These are phyloP conservation scores for Fusarium guadeloupense DNA, from an alignment of 2,329 filamentous ascomycete species.

Conservation along the genomic window DNA sequence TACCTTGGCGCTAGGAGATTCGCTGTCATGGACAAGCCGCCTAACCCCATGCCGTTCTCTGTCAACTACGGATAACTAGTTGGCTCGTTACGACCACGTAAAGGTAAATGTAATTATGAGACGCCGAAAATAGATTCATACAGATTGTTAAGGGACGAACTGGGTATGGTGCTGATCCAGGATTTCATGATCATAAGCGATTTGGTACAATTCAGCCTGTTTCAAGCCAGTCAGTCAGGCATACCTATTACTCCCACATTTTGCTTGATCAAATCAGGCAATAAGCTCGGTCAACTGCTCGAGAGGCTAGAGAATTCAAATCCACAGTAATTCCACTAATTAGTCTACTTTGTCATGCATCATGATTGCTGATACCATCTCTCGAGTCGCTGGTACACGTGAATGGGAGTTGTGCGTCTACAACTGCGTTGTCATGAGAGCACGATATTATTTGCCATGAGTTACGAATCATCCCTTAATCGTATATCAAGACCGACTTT, in stretches of 20 bases:
- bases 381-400: background rate
- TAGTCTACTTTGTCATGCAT: background rate
- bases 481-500: background rate
- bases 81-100: background rate
- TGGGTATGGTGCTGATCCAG: background rate
- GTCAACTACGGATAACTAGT: background rate
- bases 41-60: conserved; percentile 1
- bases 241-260: too few species aligned
- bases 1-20: conserved; percentile 15
- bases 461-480: background rate
- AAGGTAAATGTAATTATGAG: background rate
- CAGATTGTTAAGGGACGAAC: background rate
- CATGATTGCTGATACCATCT: background rate
- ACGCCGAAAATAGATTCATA: conserved; percentile 8
- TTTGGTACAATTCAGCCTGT: background rate
- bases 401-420: background rate
- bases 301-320: background rate
- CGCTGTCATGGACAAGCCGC: conserved; percentile 1
- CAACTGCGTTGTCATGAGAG: background rate
- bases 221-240: background rate
- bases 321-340: background rate
- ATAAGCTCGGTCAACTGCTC: background rate
- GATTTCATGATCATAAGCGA: background rate
- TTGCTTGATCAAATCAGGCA: background rate
- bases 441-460: too few species aligned